Evolutionary conservation across 1,139 yeast species (phyloP).

Genomic region (Kodamaea sp.): DNA sequence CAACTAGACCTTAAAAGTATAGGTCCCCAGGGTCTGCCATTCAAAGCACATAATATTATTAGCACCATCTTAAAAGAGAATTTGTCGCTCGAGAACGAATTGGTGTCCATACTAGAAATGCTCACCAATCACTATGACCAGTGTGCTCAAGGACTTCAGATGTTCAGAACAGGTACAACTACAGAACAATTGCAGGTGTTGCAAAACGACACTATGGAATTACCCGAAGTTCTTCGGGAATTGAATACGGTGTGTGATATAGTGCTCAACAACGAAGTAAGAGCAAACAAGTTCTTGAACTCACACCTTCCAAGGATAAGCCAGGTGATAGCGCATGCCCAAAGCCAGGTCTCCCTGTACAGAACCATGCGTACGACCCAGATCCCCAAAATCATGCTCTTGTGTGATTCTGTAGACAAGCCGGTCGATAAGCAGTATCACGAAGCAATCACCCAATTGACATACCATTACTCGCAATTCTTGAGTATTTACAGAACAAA

Average conservation of each 20-base stretch:
- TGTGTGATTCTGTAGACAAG: slow-evolving; percentile 17
- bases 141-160: slow-evolving; percentile 45
- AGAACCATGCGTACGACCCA: slow-evolving; percentile 26
- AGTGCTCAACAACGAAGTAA: slow-evolving; percentile 35
- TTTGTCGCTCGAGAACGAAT: slow-evolving; percentile 60
- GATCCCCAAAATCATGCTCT: slow-evolving; percentile 27
- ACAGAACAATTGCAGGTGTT: slow-evolving; percentile 31
- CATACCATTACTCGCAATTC: slow-evolving; percentile 41
- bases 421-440: slow-evolving; percentile 26
- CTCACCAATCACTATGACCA: slow-evolving; percentile 83
- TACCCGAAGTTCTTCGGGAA: slow-evolving; percentile 21
- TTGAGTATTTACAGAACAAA: slow-evolving; percentile 35
- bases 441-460: slow-evolving; percentile 31
- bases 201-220: slow-evolving; percentile 35
- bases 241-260: slow-evolving; percentile 36
- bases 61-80: slow-evolving; percentile 35
- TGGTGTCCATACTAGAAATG: slow-evolving; percentile 69
- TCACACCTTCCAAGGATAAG: slow-evolving; percentile 17
- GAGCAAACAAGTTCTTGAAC: slow-evolving; percentile 29
- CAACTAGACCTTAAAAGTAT: slow-evolving; percentile 6
- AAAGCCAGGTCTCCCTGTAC: slow-evolving; percentile 21
- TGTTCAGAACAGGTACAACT: slow-evolving; percentile 12
- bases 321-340: slow-evolving; percentile 18
- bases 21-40: slow-evolving; percentile 4
- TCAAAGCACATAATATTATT: slow-evolving; percentile 7